Percentiles rank a stretch among this genome's conserved stretches.
phyloP scores from a whole-genome alignment of 768 basidiomycete genomes.

The Xanthoconium purpureum region DNA sequence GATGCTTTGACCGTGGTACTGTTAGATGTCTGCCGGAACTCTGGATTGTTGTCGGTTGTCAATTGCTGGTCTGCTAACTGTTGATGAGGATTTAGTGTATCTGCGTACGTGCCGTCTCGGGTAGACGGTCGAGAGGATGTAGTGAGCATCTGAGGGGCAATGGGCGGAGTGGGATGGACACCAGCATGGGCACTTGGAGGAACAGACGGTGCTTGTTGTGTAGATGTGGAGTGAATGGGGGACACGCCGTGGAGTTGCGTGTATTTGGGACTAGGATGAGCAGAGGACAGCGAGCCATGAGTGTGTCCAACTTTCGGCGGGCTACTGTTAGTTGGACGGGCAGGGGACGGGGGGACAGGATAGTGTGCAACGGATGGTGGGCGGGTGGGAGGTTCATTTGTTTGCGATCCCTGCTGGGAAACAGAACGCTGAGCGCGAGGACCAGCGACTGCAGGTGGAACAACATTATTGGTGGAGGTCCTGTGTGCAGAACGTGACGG shows the following conservation, averaged over 20 bases:
- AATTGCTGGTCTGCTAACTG: constrained; percentile 14
- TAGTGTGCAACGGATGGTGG: constrained; percentile 23
- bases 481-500: constrained; percentile 28
- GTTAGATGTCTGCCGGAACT: constrained; percentile 15
- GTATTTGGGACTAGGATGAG: constrained; percentile 26
- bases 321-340: constrained; percentile 12
- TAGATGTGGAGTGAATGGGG: constrained; percentile 3
- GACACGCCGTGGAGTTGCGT: constrained; percentile 17
- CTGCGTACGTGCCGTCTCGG: constrained; percentile 19
- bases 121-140: constrained; percentile 29
- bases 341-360: constrained; percentile 20
- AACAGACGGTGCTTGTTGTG: constrained; percentile 20
- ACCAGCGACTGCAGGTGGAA: constrained; percentile 26
- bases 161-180: constrained; percentile 22
- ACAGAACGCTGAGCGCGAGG: constrained; percentile 28
- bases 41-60: constrained; percentile 7
- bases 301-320: constrained; percentile 13
- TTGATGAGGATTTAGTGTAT: constrained; percentile 4
- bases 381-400: constrained; percentile 24
- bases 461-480: constrained; percentile 13
- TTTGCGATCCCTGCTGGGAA: constrained; percentile 27
- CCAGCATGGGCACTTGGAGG: neutral
- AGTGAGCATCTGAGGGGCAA: constrained; percentile 16
- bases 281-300: constrained; percentile 11
- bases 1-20: constrained; percentile 27